These are phyloP conservation scores for Vachellia collinsii DNA, from an alignment of 306 rosid species.

Conservation along the genomic window DNA sequence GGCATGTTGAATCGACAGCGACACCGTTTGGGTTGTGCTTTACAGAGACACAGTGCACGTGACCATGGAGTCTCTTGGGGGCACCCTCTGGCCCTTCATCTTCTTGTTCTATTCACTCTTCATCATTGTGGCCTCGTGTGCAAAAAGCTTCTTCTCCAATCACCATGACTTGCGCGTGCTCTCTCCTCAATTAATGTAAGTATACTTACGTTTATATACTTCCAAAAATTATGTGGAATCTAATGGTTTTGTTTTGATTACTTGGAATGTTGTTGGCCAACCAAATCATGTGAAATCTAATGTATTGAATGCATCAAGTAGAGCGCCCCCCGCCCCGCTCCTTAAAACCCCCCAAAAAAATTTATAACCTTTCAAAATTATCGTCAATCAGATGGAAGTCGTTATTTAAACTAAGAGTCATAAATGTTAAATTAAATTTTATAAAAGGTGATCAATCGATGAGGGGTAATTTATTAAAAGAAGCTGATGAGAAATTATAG, in stretches of 20 bases:
- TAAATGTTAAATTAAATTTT: too few species aligned
- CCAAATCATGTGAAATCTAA: not conserved
- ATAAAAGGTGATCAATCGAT: too few species aligned
- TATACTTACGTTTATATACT: not conserved
- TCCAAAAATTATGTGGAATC: slow-evolving; percentile 10
- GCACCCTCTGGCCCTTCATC: slow-evolving; percentile 32
- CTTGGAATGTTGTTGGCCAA: not conserved
- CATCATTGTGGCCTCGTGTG: slow-evolving; percentile 42
- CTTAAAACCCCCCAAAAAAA: too few species aligned
- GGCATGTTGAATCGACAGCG: slow-evolving; percentile 47
- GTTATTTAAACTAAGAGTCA: not conserved
- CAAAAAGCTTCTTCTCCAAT: slow-evolving; percentile 34
- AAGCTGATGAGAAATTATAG: not conserved
- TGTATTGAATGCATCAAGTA: not conserved
- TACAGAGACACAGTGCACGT: slow-evolving; percentile 51
- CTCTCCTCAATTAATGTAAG: not conserved
- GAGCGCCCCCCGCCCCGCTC: not conserved
- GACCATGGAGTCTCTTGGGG: slow-evolving; percentile 33
- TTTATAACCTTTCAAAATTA: too few species aligned
- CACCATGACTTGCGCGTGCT: slow-evolving; percentile 10
- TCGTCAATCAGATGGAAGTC: not conserved
- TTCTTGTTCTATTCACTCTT: slow-evolving; percentile 12
- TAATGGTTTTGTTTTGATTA: not conserved
- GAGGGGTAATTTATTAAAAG: not conserved
- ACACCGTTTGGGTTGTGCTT: slow-evolving; percentile 34